A percentile compares a stretch with the other conserved stretches of the same genome.
Conservation (phyloP, 306 rosid genomes). For the Vigna angularis region DNA sequence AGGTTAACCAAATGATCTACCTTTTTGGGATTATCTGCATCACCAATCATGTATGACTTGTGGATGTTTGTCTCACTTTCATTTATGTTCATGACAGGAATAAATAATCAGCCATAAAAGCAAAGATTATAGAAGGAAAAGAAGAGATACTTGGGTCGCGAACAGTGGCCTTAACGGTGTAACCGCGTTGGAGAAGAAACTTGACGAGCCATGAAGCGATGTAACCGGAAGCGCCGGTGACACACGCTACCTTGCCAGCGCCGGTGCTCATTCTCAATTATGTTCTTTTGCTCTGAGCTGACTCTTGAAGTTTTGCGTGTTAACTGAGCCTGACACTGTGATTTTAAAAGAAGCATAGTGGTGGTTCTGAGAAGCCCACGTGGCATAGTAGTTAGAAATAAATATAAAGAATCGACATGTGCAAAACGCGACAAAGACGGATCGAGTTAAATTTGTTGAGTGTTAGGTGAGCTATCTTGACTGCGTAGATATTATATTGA, state of each 20-base stretch:
- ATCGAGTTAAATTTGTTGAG: too few species aligned
- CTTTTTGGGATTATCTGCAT: conserved; percentile 47
- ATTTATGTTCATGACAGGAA: too few species aligned
- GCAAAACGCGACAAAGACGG: too few species aligned
- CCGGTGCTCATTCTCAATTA: conserved; percentile 40
- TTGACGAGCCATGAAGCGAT: conserved; percentile 61
- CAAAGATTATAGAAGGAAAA: not conserved
- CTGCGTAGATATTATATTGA: too few species aligned
- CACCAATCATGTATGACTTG: too few species aligned
- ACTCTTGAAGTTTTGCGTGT: too few species aligned
- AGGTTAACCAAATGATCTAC: conserved; percentile 48
- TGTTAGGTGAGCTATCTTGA: too few species aligned
- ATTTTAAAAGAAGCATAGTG: not conserved
- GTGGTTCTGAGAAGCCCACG: not conserved
- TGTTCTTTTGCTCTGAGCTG: not conserved
- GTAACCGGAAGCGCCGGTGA: conserved; percentile 59
- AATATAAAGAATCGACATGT: too few species aligned
- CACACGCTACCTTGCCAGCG: conserved; percentile 45
- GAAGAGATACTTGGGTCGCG: conserved; percentile 45
- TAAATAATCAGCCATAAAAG: not conserved
- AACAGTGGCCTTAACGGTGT: conserved; percentile 56
- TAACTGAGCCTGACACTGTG: not conserved
- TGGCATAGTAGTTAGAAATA: too few species aligned
- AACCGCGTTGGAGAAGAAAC: conserved; percentile 54
- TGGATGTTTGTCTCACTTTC: too few species aligned